phyloP scores from a whole-genome alignment of 345 rosid genomes.

The Sisymbrium irio region DNA sequence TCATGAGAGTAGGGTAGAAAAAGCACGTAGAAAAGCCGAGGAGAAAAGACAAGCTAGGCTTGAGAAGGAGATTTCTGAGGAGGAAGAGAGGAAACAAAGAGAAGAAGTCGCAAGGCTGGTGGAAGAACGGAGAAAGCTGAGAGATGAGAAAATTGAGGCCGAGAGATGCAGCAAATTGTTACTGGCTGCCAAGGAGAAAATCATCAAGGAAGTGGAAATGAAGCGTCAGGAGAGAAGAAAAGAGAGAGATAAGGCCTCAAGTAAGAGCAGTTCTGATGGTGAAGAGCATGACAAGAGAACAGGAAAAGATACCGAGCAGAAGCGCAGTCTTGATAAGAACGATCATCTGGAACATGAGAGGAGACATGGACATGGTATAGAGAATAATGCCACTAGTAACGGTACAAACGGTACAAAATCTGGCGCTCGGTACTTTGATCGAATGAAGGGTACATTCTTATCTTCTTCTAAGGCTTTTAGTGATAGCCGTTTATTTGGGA shows the following conservation, averaged over 20 bases:
- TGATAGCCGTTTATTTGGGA: slow-evolving; percentile 82
- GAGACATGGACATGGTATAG: slow-evolving; percentile 47
- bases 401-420: slow-evolving; percentile 40
- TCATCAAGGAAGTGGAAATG: slow-evolving; percentile 63
- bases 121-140: slow-evolving; percentile 81
- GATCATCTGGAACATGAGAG: slow-evolving; percentile 48
- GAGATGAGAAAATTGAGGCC: slow-evolving; percentile 78
- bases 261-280: slow-evolving; percentile 88
- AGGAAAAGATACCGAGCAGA: slow-evolving; percentile 62
- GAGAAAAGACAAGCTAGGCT: slow-evolving; percentile 95
- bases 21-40: slow-evolving; percentile 95
- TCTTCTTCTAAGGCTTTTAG: slow-evolving; percentile 82
- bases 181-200: slow-evolving; percentile 53
- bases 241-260: slow-evolving; percentile 85
- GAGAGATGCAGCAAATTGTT: slow-evolving; percentile 57
- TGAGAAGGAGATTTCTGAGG: slow-evolving; percentile 82
- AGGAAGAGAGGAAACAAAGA: slow-evolving; percentile 93
- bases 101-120: slow-evolving; percentile 96
- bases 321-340: slow-evolving; percentile 57
- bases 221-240: slow-evolving; percentile 79
- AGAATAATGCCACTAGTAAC: slow-evolving; percentile 46
- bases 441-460: slow-evolving; percentile 77
- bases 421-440: slow-evolving; percentile 79
- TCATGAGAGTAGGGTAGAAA: slow-evolving; percentile 80
- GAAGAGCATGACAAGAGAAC: slow-evolving; percentile 79